Conservation (phyloP, 1,139 yeast species). For the Eremothecium sinecaudum region DNA sequence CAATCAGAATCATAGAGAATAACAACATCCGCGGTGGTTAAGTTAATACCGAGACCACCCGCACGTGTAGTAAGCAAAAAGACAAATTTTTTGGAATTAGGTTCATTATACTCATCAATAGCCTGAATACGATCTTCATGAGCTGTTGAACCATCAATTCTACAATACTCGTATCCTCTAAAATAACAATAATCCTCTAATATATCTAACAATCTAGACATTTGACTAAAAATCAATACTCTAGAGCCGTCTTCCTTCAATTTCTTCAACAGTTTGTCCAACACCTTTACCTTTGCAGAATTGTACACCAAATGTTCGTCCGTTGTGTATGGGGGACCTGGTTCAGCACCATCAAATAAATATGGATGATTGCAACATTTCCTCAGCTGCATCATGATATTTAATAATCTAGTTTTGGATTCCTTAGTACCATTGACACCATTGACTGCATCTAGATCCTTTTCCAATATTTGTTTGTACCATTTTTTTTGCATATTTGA, state of each 20-base stretch:
- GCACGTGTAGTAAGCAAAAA: constrained; percentile 73
- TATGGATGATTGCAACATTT: constrained; percentile 82
- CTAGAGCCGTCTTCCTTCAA: constrained; percentile 61
- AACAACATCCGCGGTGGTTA: constrained; percentile 69
- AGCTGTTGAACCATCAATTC: constrained; percentile 77
- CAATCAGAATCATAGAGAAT: constrained; percentile 70
- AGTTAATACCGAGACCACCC: constrained; percentile 78
- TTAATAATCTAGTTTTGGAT: constrained; percentile 61
- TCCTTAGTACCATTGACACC: constrained; percentile 71
- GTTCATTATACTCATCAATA: constrained; percentile 67
- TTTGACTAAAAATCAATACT: constrained; percentile 69
- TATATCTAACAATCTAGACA: constrained; percentile 73
- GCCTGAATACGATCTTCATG: constrained; percentile 68
- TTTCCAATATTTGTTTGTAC: constrained; percentile 67
- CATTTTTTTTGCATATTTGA: constrained; percentile 67
- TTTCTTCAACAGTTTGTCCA: constrained; percentile 57
- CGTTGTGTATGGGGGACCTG: constrained; percentile 78
- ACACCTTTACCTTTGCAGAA: constrained; percentile 61
- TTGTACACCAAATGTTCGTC: constrained; percentile 72
- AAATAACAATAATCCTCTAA: constrained; percentile 69
- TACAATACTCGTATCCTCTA: constrained; percentile 57
- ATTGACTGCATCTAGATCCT: constrained; percentile 75
- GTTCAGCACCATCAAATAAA: constrained; percentile 77
- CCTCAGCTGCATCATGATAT: constrained; percentile 75
- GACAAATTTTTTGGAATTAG: constrained; percentile 58